These are phyloP conservation scores for Dryas alaskensis DNA, from an alignment of 306 rosid genomes.

Conservation along the genomic window DNA sequence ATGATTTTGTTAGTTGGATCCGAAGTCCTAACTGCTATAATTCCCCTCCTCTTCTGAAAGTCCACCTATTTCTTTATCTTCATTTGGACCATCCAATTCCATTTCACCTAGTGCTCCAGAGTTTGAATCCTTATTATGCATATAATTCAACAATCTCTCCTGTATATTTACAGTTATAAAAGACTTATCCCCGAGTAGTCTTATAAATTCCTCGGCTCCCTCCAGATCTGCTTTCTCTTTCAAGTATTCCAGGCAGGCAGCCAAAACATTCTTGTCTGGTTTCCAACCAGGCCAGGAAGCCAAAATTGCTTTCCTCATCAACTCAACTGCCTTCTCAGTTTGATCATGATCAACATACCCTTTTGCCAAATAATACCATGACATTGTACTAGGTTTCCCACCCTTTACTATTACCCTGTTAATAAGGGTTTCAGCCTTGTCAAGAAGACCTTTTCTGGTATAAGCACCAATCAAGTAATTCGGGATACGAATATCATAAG, in stretches of 20 bases:
- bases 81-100: background rate
- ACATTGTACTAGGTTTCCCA: background rate
- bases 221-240: conserved; percentile 18
- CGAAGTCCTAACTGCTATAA: background rate
- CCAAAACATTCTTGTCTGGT: conserved; percentile 10
- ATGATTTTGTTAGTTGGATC: background rate
- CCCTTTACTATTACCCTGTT: conserved; percentile 9
- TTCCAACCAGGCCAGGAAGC: conserved; percentile 11
- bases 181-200: conserved; percentile 14
- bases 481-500: conserved; percentile 24
- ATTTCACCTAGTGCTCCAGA: background rate
- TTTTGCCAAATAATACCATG: conserved; percentile 17
- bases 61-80: conserved; percentile 14
- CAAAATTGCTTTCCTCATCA: conserved; percentile 17
- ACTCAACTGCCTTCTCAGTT: conserved; percentile 20
- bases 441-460: conserved; percentile 26
- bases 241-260: conserved; percentile 21
- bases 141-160: conserved; percentile 17
- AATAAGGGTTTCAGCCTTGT: conserved; percentile 27
- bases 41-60: background rate
- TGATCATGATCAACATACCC: conserved; percentile 10
- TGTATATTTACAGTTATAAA: background rate
- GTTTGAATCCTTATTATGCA: conserved; percentile 11
- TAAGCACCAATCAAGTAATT: conserved; percentile 24
- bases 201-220: conserved; percentile 21